A percentile compares a stretch with the other conserved stretches of the same genome.
Conservation (phyloP, 148 eudicot genomes). For the Persicaria maculosa region DNA sequence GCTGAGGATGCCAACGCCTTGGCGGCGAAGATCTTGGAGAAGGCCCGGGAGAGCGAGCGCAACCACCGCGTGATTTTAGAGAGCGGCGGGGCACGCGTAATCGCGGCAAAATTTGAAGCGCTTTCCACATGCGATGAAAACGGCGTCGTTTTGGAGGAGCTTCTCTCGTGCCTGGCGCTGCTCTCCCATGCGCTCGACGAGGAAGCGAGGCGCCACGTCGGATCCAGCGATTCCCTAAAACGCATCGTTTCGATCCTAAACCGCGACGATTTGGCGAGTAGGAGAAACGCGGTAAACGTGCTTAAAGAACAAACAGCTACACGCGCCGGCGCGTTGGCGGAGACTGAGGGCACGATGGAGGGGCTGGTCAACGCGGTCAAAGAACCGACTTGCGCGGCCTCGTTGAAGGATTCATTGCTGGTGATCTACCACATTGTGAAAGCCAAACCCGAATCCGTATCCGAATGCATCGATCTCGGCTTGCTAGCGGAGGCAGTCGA, state of each 20-base stretch:
- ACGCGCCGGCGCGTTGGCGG: conserved; percentile 19
- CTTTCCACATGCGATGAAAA: conserved; percentile 19
- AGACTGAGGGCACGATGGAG: conserved; percentile 38
- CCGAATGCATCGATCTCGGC: background rate
- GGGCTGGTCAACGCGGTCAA: conserved; percentile 43
- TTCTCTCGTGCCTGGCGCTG: conserved; percentile 28
- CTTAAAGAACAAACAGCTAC: conserved; percentile 31
- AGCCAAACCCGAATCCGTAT: background rate
- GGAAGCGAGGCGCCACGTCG: conserved; percentile 25
- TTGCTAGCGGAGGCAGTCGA: conserved; percentile 47
- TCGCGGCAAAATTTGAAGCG: conserved; percentile 33
- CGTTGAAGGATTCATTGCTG: conserved; percentile 56
- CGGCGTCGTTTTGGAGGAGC: conserved; percentile 30
- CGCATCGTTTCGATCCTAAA: conserved; percentile 40
- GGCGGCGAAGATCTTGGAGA: conserved; percentile 30
- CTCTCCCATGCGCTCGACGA: conserved; percentile 29
- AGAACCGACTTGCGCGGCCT: conserved; percentile 53
- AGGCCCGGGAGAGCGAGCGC: conserved; percentile 52
- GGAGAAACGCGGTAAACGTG: conserved; percentile 37
- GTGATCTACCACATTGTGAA: conserved; percentile 40
- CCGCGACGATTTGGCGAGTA: conserved; percentile 35
- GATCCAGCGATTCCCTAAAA: conserved; percentile 25
- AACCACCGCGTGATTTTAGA: conserved; percentile 38
- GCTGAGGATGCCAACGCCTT: conserved; percentile 14
- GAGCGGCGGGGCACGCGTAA: conserved; percentile 24